Evolutionary conservation across 306 rosid species (phyloP), one percentile per base, ranked within the genome.

Genomic region (Fragaria iinumae): DNA sequence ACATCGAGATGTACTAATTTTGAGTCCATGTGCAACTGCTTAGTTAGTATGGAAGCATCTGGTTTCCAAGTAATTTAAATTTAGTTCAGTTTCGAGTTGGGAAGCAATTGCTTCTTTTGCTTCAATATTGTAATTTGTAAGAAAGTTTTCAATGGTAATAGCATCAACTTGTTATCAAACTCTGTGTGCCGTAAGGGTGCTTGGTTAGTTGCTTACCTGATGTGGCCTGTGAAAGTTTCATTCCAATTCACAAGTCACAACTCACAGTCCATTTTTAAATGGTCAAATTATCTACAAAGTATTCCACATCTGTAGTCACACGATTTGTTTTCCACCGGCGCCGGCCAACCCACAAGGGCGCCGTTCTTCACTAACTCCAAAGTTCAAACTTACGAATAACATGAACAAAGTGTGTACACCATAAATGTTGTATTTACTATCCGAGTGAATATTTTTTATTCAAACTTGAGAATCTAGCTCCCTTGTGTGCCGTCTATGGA

Each of bases 11-110:
- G 87, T 69, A 73, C 65, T 29, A 21, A 76, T 27, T 63, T 64
- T 14, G 88, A 87, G 89, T 92, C 96, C 96, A 86, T 85, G 97
- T 88, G 92, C 93, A 70, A 48, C 62, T 76, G 67, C 74, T 83
- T 79, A 62, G 27, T 57, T 73, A 79, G 84, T 70, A 72, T 72
- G 88, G 82, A 86, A 89, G 83, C 84, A 65, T 79, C 92, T 86
- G 78, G 92, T 75, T 91, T 93, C 88, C 87, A 14, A 14, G 72
- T 73, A 79, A 66, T 84, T 70, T 73, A 60, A 63, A 29, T 78
- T 16, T 49, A 29, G 72, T 80, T 79, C 50, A 43, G 20, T 68
- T 74, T 74, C 44, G 71, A 67, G 66, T 75, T 53, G 47, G 75
- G 50, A 81, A 79, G 63, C 80, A 71, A 84, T 80, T 81, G 71